Base-by-base conservation (phyloP, 2,329 filamentous ascomycete species). In the Alternaria brassicae region DNA sequence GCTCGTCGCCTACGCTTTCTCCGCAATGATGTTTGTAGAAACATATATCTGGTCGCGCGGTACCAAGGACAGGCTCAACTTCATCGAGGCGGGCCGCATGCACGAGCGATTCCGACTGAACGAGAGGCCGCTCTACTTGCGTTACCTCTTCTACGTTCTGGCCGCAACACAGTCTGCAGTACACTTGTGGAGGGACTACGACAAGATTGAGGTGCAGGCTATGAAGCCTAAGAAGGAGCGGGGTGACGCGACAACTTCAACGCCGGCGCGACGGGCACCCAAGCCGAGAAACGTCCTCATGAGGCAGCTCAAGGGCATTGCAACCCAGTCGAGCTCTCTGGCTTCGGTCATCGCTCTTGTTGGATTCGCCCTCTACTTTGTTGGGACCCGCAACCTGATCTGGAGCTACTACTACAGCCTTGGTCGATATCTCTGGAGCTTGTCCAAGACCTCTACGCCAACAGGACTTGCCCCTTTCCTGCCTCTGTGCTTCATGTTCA, bases 111-210 rank as follows among this genome's bases (percentile, higher is more conserved):
- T 90, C 19, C 85, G 88, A 52, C 80, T 97, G 58, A 98, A 98
- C 75, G 94, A 98, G 81, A 87, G 91, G 65, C 89, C 92, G 1
- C 85, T 98, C 25, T 95, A 93, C 74, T 82, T 97, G 50, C 88
- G 91, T 32, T 86, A 85, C 60, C 88, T 91, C 70, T 86, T 95
- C 65, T 73, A 89, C 3, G 77, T 88, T 1, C 83, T 95, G 41
- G 91, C 91, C 4, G 58, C 91, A 9, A 79, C 84, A n/a, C 91
- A 96, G 76, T 87, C 90, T 1, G 71, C 84, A 10, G 72, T 85
- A 30, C 93, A 97, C 74, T 81, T 96, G 15, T 87, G 85, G 72
- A 81, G 81, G 51, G 93, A 97, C 72, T 87, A 88, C 62, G 93
- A 97, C 75, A 85, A 84, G 37, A 81, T 96, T 50, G 71, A 81